phyloP scores from a whole-genome alignment of 495 filamentous ascomycete species.

The Glutinoglossum americanum region DNA sequence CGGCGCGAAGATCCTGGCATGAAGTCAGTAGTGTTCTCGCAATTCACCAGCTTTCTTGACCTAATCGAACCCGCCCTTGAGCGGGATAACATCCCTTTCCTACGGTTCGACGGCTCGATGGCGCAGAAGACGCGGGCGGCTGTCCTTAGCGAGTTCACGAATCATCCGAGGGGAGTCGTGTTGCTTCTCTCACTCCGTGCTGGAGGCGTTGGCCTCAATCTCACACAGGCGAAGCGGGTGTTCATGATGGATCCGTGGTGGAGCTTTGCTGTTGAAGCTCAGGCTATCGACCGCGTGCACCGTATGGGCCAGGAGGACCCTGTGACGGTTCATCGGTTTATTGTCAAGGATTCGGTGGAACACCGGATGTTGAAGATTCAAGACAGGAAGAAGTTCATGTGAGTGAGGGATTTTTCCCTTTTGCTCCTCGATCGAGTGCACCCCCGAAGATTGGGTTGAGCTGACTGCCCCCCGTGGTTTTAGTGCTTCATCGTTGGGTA shows the following conservation, averaged over 20 bases:
- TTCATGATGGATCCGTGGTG: conserved; percentile 99
- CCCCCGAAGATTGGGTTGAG: neutral
- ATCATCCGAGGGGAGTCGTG: conserved; percentile 25
- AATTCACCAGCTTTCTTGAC: conserved; percentile 92
- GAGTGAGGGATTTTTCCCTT: conserved; percentile 20
- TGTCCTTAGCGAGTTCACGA: conserved; percentile 49
- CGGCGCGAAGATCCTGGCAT: conserved; percentile 35
- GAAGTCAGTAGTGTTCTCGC: conserved; percentile 89
- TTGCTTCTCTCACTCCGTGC: conserved; percentile 72
- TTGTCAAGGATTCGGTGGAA: conserved; percentile 80
- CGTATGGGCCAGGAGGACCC: conserved; percentile 85
- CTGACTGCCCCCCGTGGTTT: neutral
- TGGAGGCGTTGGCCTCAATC: conserved; percentile 82
- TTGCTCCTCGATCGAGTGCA: neutral
- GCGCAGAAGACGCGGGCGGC: conserved; percentile 60
- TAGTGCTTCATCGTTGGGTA: conserved; percentile 76
- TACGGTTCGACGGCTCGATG: conserved; percentile 85
- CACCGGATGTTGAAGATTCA: conserved; percentile 86
- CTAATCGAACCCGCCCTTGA: conserved; percentile 62
- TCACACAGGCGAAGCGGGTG: conserved; percentile 70
- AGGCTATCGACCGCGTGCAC: conserved; percentile 97
- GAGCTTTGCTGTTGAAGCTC: conserved; percentile 90
- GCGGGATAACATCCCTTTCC: conserved; percentile 46
- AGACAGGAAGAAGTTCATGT: conserved; percentile 90
- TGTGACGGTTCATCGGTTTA: conserved; percentile 68